Base-by-base conservation (phyloP, 768 basidiomycete species). In the Amanita thiersii region DNA sequence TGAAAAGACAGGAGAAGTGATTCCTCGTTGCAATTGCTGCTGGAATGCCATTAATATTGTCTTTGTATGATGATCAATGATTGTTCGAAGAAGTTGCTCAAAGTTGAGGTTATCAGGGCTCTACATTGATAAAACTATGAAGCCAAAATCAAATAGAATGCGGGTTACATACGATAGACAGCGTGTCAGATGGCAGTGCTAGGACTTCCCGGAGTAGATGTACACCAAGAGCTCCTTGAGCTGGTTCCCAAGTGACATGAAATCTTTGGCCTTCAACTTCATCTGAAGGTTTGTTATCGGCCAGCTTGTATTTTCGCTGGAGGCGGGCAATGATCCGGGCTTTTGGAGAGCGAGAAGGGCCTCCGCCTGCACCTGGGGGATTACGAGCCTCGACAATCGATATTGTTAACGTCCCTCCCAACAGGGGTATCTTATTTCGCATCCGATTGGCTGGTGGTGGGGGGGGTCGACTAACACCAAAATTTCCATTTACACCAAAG, bases 211-310 rank as follows among this genome's bases (percentile, higher is more conserved):
- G 57, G 17, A 76, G 64, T 21, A 87, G 60, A 15, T 59, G 54
- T 15, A 79, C 73, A 3, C 81, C 86, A 14, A 86, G 63, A 10
- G 85, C 81, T 17, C 73, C 71, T 45, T 72, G 69, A 32, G 77
- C 73, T 2, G 87, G 79, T 52, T 86, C 79, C 91, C 91, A 96
- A 39, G 65, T 66, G 9, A 86, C 79, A n/a, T 72, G 62, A 39
- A 92, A 79, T 21, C 63, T 69, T 33, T 84, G 60, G 32, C 72
- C 72, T 56, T 93, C 80, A 1, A 88, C 75, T 46, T 84, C 74
- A 52, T 93, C 90, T 1, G 86, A 87, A 3, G 81, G 73, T 34
- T 65, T 65, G 12, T 53, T 53, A 19, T 52, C 55, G 1, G 73
- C 73, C 3, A 86, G 63, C 50, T 85, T 86, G 3, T 80, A 65